A percentile compares a stretch with the other conserved stretches of the same genome.
phyloP scores from a whole-genome alignment of 805 yeast species.

The Wickerhamomyces chaumierensis region DNA sequence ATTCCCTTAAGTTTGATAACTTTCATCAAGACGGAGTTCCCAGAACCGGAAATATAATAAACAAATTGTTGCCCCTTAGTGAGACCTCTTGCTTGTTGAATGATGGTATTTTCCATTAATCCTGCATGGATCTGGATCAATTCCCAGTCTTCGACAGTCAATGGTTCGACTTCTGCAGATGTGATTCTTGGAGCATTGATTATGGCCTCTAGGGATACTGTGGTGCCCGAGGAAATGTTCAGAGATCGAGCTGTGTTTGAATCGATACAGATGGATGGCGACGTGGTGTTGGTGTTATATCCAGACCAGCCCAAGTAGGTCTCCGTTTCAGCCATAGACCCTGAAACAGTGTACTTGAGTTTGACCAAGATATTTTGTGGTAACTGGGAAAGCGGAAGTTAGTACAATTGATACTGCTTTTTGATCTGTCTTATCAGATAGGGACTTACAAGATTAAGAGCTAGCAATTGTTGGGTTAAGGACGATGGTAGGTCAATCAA shows the following conservation, averaged over 20 bases:
- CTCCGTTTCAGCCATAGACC: no score
- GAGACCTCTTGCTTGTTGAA: conserved; percentile 75
- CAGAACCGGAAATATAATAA: conserved; percentile 51
- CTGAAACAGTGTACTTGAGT: not conserved
- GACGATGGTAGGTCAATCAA: conserved; percentile 4
- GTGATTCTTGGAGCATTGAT: conserved; percentile 40
- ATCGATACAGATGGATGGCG: no score
- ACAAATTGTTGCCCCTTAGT: conserved; percentile 45
- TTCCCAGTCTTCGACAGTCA: conserved; percentile 79
- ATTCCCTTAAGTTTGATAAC: conserved; percentile 44
- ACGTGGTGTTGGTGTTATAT: no score
- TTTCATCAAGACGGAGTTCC: conserved; percentile 22
- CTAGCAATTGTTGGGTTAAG: not conserved
- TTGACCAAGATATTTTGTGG: not conserved
- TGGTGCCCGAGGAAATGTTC: conserved; percentile 30
- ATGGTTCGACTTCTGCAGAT: conserved; percentile 69
- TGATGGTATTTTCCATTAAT: conserved; percentile 58
- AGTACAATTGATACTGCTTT: no score
- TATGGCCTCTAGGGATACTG: conserved; percentile 13
- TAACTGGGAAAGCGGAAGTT: not conserved
- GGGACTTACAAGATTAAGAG: not conserved
- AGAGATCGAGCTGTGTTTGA: conserved; percentile 34
- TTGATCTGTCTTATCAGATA: no score
- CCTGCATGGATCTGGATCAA: conserved; percentile 74
- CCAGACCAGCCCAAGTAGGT: no score